Base-by-base conservation (phyloP, 1,284 basidiomycete species). In the Papiliotrema fonsecae region DNA sequence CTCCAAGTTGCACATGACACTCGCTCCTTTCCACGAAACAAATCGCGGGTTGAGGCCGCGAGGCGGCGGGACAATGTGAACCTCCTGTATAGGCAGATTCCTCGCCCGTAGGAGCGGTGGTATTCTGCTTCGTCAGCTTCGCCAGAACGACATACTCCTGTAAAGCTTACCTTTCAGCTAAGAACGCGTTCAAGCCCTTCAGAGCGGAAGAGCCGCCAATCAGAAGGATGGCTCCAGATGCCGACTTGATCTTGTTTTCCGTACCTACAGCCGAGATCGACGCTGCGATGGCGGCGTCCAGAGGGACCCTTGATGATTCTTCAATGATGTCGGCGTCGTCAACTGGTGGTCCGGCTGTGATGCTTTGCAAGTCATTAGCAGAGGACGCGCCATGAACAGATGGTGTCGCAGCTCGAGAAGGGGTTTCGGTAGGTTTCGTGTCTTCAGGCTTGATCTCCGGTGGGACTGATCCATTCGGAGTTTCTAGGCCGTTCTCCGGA, bases 201-300 rank as follows among this genome's bases (percentile, higher is more conserved):
- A 78, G 63, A 10, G 69, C 83, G 6, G 84, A 84, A 0, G 89
- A 86, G 0, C 79, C 79, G 6, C 94, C 94, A 27, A 94, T 84
- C 36, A 97, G 82, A 6, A 98, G 77, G 42, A 97, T 87, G 10
- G 87, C 87, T 67, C 87, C 83, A 9, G 93, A 79, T 59, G 94
- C 89, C 61, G 91, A 88, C 58, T 87, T 84, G 50, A 93, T 84
- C 72, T 88, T 88, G 47, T 94, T 90, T 60, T 96, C 90, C 1
- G 85, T 84, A 1, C 86, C 87, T 1, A 83, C 85, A 1, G 88
- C 84, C 9, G 90, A 79, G 16, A 93, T 83, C 51, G 88, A 87
- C 59, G 94, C 91, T 70, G 91, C 90, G 54, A 97, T 88, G 2
- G 93, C 96, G 11, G 89, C 87, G 65, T 98, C 96, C 46, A 98